Base-by-base conservation (phyloP, 768 basidiomycete genomes). In the Kwoniella sp. region DNA sequence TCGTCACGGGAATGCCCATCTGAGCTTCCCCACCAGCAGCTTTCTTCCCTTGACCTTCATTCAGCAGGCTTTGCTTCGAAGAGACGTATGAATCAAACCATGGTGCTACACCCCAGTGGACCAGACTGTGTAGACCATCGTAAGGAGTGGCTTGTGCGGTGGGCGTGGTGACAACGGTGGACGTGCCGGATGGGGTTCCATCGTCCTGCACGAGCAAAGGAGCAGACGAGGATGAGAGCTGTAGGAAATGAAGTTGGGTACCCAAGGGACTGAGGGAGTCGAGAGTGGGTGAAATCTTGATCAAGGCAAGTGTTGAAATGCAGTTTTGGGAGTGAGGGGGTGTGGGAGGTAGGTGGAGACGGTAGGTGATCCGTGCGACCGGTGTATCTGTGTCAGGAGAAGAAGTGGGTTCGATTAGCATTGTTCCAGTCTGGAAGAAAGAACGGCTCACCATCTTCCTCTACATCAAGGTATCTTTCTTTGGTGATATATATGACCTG, bases 61-160 rank as follows among this genome's bases (percentile, higher is more conserved):
- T 76, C 33, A 69, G 86, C 87, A 61, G 84, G 82, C 26, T 87
- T 86, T 75, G 66, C 55, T 92, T 86, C 24, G 91, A 85, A 24
- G 90, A 92, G 26, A 97, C 93, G 73, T 95, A 98, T 17, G 95
- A 92, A 79, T 98, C 94, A 73, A 99, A 98, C 89, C 92, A 97
- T 0, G 94, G 94, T 71, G 97, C 95, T 26, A 99, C 93, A 69
- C 91, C 96, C 60, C 86, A 88, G 75, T 94, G 96, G 19, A 99
- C 92, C 22, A 99, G 86, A 10, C 92, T 91, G 77, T 98, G 95
- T 27, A 99, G 81, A 74, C 91, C 90, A 80, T 98, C 95, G 75
- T 98, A 99, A 0, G 95, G 93, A 1, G 79, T 80, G 1, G 69
- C 68, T 46, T 74, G 75, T 30, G 62, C 53, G 12, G 69, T 57